phyloP scores from a whole-genome alignment of 495 filamentous ascomycete genomes.

The Xylaria acuta region DNA sequence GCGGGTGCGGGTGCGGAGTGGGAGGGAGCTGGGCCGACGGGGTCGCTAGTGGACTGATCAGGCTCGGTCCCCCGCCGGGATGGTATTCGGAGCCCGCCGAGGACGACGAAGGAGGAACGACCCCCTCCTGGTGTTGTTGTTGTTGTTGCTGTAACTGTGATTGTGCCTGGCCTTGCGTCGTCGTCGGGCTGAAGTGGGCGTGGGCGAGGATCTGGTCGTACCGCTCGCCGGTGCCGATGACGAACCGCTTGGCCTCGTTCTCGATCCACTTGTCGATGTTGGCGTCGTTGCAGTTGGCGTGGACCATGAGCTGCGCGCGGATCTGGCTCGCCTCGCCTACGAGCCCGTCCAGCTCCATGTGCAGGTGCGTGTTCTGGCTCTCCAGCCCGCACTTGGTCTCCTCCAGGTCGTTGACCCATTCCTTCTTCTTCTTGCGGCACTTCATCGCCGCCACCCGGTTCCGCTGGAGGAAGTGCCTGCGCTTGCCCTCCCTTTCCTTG shows the following conservation, averaged over 20 bases:
- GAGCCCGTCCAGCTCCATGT: slow-evolving; percentile 48
- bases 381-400: slow-evolving; percentile 50
- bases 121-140: slow-evolving; percentile 21
- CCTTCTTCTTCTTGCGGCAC: slow-evolving; percentile 87
- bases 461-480: slow-evolving; percentile 69
- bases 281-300: slow-evolving; percentile 63
- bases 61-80: neutral
- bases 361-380: slow-evolving; percentile 42
- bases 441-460: slow-evolving; percentile 87
- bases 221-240: slow-evolving; percentile 40
- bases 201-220: slow-evolving; percentile 43
- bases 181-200: slow-evolving; percentile 23
- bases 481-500: slow-evolving; percentile 39
- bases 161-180: slow-evolving; percentile 5
- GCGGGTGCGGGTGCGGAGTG: slow-evolving; percentile 4
- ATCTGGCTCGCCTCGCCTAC: slow-evolving; percentile 57
- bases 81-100: slow-evolving; percentile 15
- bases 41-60: slow-evolving; percentile 23
- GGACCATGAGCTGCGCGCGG: slow-evolving; percentile 64
- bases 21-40: slow-evolving; percentile 16
- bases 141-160: neutral
- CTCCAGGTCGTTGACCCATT: slow-evolving; percentile 68
- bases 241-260: slow-evolving; percentile 50
- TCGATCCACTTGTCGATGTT: slow-evolving; percentile 56
- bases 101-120: slow-evolving; percentile 26